Conservation (phyloP, 2,329 filamentous ascomycete species). For the Colletotrichum sp. region DNA sequence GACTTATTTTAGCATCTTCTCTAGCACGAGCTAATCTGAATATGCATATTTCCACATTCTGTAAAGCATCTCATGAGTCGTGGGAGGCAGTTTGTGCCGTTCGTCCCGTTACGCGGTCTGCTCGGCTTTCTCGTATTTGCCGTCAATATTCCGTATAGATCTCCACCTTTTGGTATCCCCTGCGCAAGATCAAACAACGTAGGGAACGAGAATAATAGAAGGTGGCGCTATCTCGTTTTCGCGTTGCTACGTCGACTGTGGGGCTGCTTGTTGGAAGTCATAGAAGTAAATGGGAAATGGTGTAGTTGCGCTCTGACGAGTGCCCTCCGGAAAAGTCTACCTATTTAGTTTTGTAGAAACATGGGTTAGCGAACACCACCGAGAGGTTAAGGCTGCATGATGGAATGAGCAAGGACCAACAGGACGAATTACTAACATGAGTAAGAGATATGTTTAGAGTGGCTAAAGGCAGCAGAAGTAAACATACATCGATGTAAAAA, state of each 20-base stretch:
- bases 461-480: background rate
- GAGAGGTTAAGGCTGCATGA: background rate
- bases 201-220: background rate
- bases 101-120: background rate
- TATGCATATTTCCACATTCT: background rate
- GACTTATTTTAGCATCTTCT: background rate
- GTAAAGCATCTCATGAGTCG: background rate
- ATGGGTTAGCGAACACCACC: background rate
- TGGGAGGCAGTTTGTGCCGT: background rate
- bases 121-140: background rate
- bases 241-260: background rate
- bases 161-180: background rate
- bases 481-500: background rate
- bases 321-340: background rate
- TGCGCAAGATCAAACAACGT: background rate
- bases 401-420: background rate
- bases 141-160: background rate
- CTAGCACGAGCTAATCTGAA: background rate
- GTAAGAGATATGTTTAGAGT: background rate
- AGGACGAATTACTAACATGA: fast-evolving
- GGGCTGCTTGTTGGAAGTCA: background rate
- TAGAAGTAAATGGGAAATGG: background rate
- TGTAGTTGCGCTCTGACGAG: background rate
- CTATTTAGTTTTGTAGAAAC: background rate
- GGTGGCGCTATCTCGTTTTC: background rate